Base-by-base conservation (phyloP, 1,284 basidiomycete species). In the Austroboletus novae-zelandiae region DNA sequence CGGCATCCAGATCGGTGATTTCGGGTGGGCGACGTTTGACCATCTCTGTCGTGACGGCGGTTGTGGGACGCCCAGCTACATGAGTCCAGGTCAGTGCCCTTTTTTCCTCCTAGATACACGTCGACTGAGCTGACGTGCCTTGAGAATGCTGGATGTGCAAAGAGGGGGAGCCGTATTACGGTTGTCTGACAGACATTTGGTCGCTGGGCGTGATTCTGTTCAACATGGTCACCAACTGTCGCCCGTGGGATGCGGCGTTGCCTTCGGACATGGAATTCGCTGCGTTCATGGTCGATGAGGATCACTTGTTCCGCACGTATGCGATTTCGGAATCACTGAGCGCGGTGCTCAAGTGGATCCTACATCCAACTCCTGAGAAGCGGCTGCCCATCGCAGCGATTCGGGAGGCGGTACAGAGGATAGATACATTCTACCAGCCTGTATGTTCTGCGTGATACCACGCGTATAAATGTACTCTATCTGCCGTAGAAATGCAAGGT, bases 111-210 rank as follows among this genome's bases (percentile, higher is more conserved):
- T 40, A 30, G 18, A 25, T 42, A 1, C 23, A 41, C 20, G 5
- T 54, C 11, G 20, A 40, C 55, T 58, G 8, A 20, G 14, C 17
- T 17, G 8, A 53, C 60, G 52, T 4, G 35, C 18, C 17, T 51
- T 50, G 48, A 81, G 91, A 94, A 68, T 92, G 89, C 64, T 84
- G 42, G n/a, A 23, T 5, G 20, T 23, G 42, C 14, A 13, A 42
- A 1, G 25, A 20, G 9, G 37, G 17, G 0, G 32, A 9, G n/a
- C 11, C 25, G 1, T 40, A 13, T 10, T 86, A 82, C 39, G 86
- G 90, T 17, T 74, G 74, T 27, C 74, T 79, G 54, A 90, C 84
- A 67, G 95, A 98, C 65, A 78, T 97, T 54, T 98, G 95, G 95
- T 85, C 94, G 5, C 77, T 57, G 39, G 56, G 56, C 3, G 40